Evolutionary conservation across 2,329 filamentous ascomycete species (phyloP).

Genomic region (Pyrenochaeta sp.): DNA sequence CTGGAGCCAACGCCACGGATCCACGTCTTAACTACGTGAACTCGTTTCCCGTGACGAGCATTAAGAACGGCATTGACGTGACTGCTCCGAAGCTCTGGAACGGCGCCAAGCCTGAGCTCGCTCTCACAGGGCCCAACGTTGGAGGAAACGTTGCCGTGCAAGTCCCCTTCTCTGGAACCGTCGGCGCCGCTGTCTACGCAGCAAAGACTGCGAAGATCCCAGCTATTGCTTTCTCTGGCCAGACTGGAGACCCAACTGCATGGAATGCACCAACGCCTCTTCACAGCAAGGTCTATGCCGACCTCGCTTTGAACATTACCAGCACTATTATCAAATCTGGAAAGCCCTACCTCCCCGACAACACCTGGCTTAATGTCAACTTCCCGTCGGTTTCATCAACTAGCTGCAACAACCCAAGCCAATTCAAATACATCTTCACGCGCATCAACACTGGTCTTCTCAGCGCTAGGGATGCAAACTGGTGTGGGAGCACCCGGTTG

Average conservation of each 20-base stretch:
- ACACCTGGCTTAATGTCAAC: constrained; percentile 74
- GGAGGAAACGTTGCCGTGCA: constrained; percentile 66
- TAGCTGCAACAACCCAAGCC: constrained; percentile 59
- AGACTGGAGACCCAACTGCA: constrained; percentile 58
- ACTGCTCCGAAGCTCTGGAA: constrained; percentile 65
- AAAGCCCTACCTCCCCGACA: constrained; percentile 68
- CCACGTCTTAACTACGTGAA: constrained; percentile 76
- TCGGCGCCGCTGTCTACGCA: constrained; percentile 71
- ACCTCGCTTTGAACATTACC: constrained; percentile 68
- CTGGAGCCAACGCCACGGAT: constrained; percentile 65
- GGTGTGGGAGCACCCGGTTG: constrained; percentile 64
- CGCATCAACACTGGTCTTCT: constrained; percentile 61
- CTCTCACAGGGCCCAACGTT: constrained; percentile 71
- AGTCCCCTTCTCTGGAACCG: constrained; percentile 70
- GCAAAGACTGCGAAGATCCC: constrained; percentile 64
- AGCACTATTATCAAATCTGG: constrained; percentile 64
- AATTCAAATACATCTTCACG: constrained; percentile 72
- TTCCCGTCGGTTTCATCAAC: constrained; percentile 63
- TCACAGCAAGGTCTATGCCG: constrained; percentile 69
- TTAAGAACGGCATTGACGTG: constrained; percentile 68
- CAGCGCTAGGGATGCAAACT: constrained; percentile 61
- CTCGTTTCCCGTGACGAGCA: constrained; percentile 70
- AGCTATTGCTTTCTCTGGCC: constrained; percentile 73
- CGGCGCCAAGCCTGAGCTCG: constrained; percentile 64
- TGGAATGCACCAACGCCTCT: constrained; percentile 62